Percentiles rank a stretch among this genome's conserved stretches.
Evolutionary conservation across 75 land plant genomes (phyloP).

Genomic region (Adiantum capillusveneris): DNA sequence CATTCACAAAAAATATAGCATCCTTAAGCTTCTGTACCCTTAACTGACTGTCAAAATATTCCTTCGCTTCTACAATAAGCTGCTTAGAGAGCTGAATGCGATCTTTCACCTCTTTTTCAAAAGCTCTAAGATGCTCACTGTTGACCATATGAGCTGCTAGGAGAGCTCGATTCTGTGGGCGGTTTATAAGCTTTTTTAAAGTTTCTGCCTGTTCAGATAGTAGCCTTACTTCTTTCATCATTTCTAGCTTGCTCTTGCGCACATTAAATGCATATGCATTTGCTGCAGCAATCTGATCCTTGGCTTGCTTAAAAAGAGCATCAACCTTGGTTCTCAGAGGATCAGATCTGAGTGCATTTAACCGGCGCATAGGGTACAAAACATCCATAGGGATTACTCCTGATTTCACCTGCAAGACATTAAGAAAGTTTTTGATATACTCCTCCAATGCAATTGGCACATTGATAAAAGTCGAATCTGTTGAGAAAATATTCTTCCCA

Average conservation of each 20-base stretch:
- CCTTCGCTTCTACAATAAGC: constrained; percentile 56
- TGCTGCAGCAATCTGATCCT: constrained; percentile 60
- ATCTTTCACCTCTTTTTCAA: constrained; percentile 85
- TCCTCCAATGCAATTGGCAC: too few relatives aligned
- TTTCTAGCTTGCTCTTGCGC: constrained; percentile 68
- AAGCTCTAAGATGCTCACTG: constrained; percentile 55
- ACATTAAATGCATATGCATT: constrained; percentile 75
- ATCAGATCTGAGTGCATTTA: constrained; percentile 52
- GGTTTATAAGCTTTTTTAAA: constrained; percentile 38
- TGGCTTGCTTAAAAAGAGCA: constrained; percentile 65
- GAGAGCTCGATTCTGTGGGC: constrained; percentile 25
- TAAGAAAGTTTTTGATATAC: too few relatives aligned
- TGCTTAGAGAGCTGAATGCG: constrained; percentile 44
- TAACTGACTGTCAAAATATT: constrained; percentile 81
- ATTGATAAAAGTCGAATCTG: too few relatives aligned
- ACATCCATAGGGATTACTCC: neutral
- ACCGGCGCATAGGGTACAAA: constrained; percentile 33
- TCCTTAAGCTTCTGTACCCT: constrained; percentile 89
- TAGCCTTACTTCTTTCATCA: constrained; percentile 46
- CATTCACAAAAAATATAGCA: constrained; percentile 77
- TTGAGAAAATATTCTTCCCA: too few relatives aligned
- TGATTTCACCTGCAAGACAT: constrained; percentile 4
- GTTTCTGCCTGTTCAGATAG: constrained; percentile 52
- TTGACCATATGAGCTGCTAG: constrained; percentile 32
- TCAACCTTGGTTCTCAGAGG: constrained; percentile 52